Percentiles rank a stretch among this genome's conserved stretches.
Evolutionary conservation across 371 early-diverging fungal species (phyloP).

Genomic region (Coemansia linderi): DNA sequence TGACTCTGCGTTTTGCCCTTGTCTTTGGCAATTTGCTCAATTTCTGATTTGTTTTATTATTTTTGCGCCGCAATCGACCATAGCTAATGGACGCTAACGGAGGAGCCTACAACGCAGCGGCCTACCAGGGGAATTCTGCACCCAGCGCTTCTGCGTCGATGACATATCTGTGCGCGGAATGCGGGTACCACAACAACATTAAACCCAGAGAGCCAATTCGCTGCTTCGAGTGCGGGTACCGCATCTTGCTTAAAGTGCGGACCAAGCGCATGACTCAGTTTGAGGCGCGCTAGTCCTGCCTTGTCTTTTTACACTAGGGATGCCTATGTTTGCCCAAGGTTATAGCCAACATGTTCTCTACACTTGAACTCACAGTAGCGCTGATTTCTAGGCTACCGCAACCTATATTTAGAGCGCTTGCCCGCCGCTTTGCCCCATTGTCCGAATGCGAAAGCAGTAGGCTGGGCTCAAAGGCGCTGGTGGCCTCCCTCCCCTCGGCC

Average conservation of each 20-base stretch:
- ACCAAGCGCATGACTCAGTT: conserved; percentile 92
- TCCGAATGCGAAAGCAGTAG: background rate
- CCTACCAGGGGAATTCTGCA: background rate
- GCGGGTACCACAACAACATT: conserved; percentile 86
- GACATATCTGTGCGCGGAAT: conserved; percentile 61
- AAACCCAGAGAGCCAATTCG: conserved; percentile 94
- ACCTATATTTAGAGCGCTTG: background rate
- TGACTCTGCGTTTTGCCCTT: background rate
- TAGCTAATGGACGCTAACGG: conserved; percentile 2
- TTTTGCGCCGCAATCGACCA: background rate
- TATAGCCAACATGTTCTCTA: conserved; percentile 3
- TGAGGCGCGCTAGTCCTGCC: conserved; percentile 71
- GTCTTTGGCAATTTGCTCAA: background rate
- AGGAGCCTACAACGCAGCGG: background rate
- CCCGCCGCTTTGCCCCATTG: background rate
- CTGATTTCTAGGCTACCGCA: background rate
- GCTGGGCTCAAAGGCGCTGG: background rate
- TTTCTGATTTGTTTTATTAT: background rate
- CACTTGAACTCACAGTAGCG: background rate
- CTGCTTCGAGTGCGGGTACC: conserved; percentile 93
- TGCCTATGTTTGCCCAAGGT: background rate
- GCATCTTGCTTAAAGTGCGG: conserved; percentile 96
- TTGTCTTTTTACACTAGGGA: background rate
- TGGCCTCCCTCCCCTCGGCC: background rate
- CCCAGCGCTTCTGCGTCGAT: conserved; percentile 11